Evolutionary conservation across 495 filamentous ascomycete genomes (phyloP).

Genomic region (Lophium mytilinum): DNA sequence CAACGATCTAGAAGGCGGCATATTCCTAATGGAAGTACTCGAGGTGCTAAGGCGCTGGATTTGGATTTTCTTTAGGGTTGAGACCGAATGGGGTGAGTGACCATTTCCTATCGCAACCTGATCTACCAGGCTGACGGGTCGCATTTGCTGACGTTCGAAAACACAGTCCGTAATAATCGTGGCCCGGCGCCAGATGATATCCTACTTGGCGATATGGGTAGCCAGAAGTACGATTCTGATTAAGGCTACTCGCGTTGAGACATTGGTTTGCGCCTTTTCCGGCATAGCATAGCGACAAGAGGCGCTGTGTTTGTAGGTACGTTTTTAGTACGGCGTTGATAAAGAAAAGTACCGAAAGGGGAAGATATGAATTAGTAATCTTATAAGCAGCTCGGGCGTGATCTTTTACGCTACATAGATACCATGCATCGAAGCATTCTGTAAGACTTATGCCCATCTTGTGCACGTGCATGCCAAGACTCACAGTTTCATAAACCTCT

Average conservation of each 20-base stretch:
- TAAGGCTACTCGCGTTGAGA: neutral
- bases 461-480: too few relatives aligned
- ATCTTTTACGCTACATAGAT: too few relatives aligned
- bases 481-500: too few relatives aligned
- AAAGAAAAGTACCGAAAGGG: too few relatives aligned
- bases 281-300: neutral
- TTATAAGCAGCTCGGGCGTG: too few relatives aligned
- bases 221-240: constrained; percentile 44
- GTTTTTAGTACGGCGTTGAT: too few relatives aligned
- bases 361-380: too few relatives aligned
- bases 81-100: constrained; percentile 78
- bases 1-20: constrained; percentile 72
- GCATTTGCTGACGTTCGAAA: constrained; percentile 20
- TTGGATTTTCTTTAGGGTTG: constrained; percentile 92
- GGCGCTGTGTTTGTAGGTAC: too few relatives aligned
- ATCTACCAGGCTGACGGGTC: neutral
- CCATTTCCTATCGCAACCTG: neutral
- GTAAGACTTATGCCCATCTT: too few relatives aligned
- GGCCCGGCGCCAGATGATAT: constrained; percentile 49
- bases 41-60: constrained; percentile 87
- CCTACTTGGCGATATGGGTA: constrained; percentile 44
- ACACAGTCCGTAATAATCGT: constrained; percentile 45
- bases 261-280: neutral
- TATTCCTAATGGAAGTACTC: constrained; percentile 79
- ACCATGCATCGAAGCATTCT: too few relatives aligned